phyloP scores from a whole-genome alignment of 306 rosid species.

The Rubus parviflorus region DNA sequence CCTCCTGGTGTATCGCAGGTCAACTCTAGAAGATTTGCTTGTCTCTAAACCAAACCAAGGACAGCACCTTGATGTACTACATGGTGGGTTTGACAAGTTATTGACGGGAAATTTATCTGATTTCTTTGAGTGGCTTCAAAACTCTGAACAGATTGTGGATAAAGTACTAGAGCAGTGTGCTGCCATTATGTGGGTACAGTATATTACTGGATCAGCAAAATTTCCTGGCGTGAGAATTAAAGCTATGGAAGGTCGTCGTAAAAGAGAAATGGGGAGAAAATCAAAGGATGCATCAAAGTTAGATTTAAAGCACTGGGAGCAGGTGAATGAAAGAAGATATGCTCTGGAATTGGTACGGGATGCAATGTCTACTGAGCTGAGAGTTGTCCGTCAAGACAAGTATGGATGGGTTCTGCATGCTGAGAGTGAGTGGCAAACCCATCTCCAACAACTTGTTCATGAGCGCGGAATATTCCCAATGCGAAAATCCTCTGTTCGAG shows the following conservation, averaged over 20 bases:
- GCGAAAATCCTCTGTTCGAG: slow-evolving; percentile 49
- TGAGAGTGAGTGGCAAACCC: slow-evolving; percentile 98
- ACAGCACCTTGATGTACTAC: slow-evolving; percentile 76
- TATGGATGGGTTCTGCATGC: slow-evolving; percentile 99
- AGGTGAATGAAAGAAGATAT: slow-evolving; percentile 89
- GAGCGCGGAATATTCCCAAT: slow-evolving; percentile 92
- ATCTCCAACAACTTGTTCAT: slow-evolving; percentile 94
- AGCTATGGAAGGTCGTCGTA: slow-evolving; percentile 94
- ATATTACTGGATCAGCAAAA: slow-evolving; percentile 82
- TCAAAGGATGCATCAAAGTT: slow-evolving; percentile 76
- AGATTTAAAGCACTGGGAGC: slow-evolving; percentile 92
- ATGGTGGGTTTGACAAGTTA: slow-evolving; percentile 90
- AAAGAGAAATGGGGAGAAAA: slow-evolving; percentile 88
- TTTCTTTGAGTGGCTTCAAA: slow-evolving; percentile 87
- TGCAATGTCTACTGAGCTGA: slow-evolving; percentile 91
- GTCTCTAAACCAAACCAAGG: slow-evolving; percentile 92
- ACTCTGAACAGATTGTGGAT: slow-evolving; percentile 60
- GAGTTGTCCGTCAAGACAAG: slow-evolving; percentile 98
- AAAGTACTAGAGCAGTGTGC: slow-evolving; percentile 94
- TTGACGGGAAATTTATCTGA: slow-evolving; percentile 70
- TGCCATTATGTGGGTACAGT: slow-evolving; percentile 95
- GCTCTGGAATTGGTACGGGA: slow-evolving; percentile 95
- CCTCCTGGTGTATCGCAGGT: slow-evolving; percentile 94
- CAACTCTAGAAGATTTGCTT: slow-evolving; percentile 83
- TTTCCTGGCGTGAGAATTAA: slow-evolving; percentile 98